Conservation (phyloP, 306 rosid species). For the Corylus avellana region DNA sequence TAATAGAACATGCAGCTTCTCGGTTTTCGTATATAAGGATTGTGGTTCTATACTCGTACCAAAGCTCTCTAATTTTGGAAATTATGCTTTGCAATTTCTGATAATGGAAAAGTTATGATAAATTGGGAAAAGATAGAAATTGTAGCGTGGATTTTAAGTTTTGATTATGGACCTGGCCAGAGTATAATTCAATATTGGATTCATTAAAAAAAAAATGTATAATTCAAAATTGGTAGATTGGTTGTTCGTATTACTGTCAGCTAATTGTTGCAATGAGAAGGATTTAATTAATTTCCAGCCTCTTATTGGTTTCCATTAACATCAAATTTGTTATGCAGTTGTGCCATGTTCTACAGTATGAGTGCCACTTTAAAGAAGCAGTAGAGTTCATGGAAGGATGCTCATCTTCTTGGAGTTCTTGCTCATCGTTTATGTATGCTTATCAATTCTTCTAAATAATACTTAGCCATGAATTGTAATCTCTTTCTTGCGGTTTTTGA, state of each 20-base stretch:
- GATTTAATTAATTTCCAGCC: slow-evolving; percentile 1
- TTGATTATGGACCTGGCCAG: slow-evolving; percentile 15
- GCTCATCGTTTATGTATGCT: slow-evolving; percentile 66
- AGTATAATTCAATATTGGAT: not conserved
- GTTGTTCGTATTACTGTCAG: not conserved
- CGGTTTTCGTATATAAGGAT: not conserved
- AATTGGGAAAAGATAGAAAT: not conserved
- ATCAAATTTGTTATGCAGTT: slow-evolving; percentile 53
- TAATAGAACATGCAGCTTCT: slow-evolving; percentile 8
- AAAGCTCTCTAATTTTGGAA: not conserved
- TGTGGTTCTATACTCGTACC: not conserved
- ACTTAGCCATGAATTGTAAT: slow-evolving; percentile 5
- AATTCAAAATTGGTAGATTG: not conserved
- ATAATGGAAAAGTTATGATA: not conserved
- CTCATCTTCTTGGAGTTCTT: slow-evolving; percentile 70
- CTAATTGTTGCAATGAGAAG: slow-evolving; percentile 6
- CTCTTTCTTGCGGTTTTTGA: slow-evolving; percentile 13
- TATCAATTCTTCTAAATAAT: slow-evolving; percentile 14
- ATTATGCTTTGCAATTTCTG: not conserved
- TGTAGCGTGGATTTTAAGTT: slow-evolving; percentile 7
- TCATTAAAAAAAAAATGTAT: too few species aligned
- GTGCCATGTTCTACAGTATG: slow-evolving; percentile 85
- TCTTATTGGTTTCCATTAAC: slow-evolving; percentile 15
- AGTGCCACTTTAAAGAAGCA: slow-evolving; percentile 79
- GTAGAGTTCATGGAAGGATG: slow-evolving; percentile 82